Evolutionary conservation across 306 rosid species (phyloP), one percentile per base, ranked within the genome.

Genomic region (Macrotyloma uniflorum): DNA sequence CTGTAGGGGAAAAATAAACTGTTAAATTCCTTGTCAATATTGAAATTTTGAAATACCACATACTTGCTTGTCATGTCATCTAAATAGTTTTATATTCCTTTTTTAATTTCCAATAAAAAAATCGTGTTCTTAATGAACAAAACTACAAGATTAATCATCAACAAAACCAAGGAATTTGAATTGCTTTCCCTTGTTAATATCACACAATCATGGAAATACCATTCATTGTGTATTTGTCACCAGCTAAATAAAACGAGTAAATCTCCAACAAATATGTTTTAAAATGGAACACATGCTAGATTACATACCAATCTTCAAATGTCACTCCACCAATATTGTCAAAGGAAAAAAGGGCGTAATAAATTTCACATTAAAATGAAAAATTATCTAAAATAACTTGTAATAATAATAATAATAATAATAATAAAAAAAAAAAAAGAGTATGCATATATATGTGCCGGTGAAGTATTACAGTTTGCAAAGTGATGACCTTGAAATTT

Each of bases 381-480:
- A 49, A 12, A 33, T 24, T 35, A 14, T 15, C 51, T n/a, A 45
- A 46, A 22, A 43, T 5, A 55, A 61, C 49, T 15, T 35, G 66
- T 32, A 71, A 54, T 46, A 35, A 35, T n/a, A n/a, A n/a, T n/a
- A n/a, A n/a, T n/a, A n/a, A n/a, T n/a, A n/a, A n/a, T n/a, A n/a
- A n/a, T n/a, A n/a, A n/a, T n/a, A n/a, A n/a, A n/a, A n/a, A n/a
- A n/a, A n/a, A n/a, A n/a, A 9, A 18, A 18, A 7, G 16, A 55
- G 18, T n/a, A 22, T 22, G 18, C 6, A 72, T 13, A 43, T 67
- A 75, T 19, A 54, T 12, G 30, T 77, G 26, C 61, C 33, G 58
- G 18, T 59, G 11, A 23, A 67, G 70, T 16, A 24, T 42, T 42
- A n/a, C 54, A 67, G 75, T 71, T 68, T 73, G 75, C 33, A 19